phyloP scores from a whole-genome alignment of 164 flowering plant genomes.

The Chloranthus sessilifolius region DNA sequence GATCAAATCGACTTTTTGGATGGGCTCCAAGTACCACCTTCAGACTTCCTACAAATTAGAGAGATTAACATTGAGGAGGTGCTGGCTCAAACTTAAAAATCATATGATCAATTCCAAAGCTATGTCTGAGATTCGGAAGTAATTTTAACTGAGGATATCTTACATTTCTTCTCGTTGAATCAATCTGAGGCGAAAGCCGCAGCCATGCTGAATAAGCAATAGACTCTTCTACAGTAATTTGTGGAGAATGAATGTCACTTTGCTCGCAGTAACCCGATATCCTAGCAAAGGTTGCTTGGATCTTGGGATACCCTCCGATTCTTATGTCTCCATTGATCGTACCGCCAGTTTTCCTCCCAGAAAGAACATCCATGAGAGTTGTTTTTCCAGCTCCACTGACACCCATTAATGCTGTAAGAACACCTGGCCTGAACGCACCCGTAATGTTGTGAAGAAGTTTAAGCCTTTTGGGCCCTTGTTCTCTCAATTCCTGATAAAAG shows the following conservation, averaged over 20 bases:
- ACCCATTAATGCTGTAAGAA: conserved; percentile 84
- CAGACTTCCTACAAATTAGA: no score
- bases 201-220: conserved; percentile 72
- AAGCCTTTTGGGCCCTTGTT: conserved; percentile 55
- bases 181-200: conserved; percentile 48
- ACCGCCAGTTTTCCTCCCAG: conserved; percentile 84
- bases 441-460: conserved; percentile 63
- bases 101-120: no score
- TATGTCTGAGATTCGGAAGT: no score
- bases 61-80: no score
- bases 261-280: conserved; percentile 88
- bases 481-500: conserved; percentile 56
- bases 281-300: conserved; percentile 76
- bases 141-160: no score
- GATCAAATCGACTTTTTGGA: no score
- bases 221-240: conserved; percentile 72
- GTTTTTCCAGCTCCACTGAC: conserved; percentile 90
- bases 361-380: conserved; percentile 76
- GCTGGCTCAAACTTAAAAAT: no score
- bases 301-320: conserved; percentile 71
- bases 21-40: no score
- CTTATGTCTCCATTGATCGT: conserved; percentile 58
- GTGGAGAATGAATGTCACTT: conserved; percentile 74
- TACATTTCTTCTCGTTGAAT: conserved; percentile 48
- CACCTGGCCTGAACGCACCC: conserved; percentile 68